These are phyloP conservation scores for Globisporangium splendens DNA, from an alignment of 352 stramenopile species.

Conservation along the genomic window DNA sequence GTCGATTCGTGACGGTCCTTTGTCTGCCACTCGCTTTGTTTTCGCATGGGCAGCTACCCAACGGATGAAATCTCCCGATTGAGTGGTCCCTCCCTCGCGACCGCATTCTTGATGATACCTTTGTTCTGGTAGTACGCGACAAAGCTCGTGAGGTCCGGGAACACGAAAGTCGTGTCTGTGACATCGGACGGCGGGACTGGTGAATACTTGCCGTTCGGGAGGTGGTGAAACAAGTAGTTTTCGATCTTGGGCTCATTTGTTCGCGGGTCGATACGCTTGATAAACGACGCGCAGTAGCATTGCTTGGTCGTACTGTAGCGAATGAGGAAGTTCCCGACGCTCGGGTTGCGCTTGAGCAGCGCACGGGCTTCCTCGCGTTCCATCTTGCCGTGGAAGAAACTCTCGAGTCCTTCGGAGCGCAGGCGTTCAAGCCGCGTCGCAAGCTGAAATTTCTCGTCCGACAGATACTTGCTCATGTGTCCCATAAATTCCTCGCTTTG, in stretches of 20 bases:
- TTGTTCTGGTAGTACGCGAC: constrained; percentile 74
- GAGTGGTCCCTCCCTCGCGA: constrained; percentile 39
- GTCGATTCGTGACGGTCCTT: too few relatives aligned
- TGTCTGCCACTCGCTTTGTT: too few relatives aligned
- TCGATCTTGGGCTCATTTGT: constrained; percentile 35
- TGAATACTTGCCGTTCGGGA: constrained; percentile 62
- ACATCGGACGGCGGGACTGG: constrained; percentile 48
- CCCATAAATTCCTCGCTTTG: constrained; percentile 52
- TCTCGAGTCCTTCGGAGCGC: constrained; percentile 56
- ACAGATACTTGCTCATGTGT: constrained; percentile 43
- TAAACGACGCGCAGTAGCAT: constrained; percentile 72
- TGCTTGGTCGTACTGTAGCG: constrained; percentile 63
- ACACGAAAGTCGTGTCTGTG: constrained; percentile 44
- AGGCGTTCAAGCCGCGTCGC: constrained; percentile 50
- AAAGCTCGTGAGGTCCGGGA: constrained; percentile 71
- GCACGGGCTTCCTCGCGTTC: constrained; percentile 45
- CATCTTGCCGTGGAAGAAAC: constrained; percentile 78
- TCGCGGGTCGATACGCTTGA: constrained; percentile 37
- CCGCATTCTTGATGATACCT: constrained; percentile 45
- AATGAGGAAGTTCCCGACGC: constrained; percentile 62
- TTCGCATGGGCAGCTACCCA: too few relatives aligned
- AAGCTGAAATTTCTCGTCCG: constrained; percentile 69
- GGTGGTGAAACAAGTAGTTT: constrained; percentile 73
- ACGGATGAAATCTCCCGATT: constrained; percentile 54
- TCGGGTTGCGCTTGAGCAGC: constrained; percentile 28